phyloP scores from a whole-genome alignment of 345 rosid species.

The Nasturtium officinale region DNA sequence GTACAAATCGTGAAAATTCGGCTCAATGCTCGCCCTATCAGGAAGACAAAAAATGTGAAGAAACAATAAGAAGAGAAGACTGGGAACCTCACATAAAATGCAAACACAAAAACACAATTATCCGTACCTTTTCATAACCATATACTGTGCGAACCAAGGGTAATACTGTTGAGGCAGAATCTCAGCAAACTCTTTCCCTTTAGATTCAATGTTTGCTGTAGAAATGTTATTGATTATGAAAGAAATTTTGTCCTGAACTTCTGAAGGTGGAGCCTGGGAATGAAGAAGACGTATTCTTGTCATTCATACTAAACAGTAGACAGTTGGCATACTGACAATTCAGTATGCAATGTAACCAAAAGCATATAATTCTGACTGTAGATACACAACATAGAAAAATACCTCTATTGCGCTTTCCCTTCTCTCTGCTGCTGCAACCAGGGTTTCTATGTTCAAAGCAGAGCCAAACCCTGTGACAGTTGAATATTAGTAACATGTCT shows the following conservation, averaged over 20 bases:
- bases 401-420: constrained; percentile 91
- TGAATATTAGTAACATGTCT: constrained; percentile 13
- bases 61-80: constrained; percentile 12
- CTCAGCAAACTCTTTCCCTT: constrained; percentile 86
- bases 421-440: constrained; percentile 96
- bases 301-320: constrained; percentile 3
- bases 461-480: constrained; percentile 84
- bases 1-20: constrained; percentile 93
- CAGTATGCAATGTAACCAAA: constrained; percentile 15
- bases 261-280: constrained; percentile 79
- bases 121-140: constrained; percentile 93
- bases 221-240: constrained; percentile 91
- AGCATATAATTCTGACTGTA: neutral
- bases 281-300: constrained; percentile 16
- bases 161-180: constrained; percentile 74
- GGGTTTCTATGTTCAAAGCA: constrained; percentile 92
- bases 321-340: constrained; percentile 12
- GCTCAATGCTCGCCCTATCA: constrained; percentile 96
- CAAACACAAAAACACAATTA: neutral
- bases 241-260: constrained; percentile 85
- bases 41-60: constrained; percentile 1
- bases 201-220: constrained; percentile 69
- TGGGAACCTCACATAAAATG: neutral
- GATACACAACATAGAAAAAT: constrained; percentile 18
- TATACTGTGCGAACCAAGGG: constrained; percentile 98